Conservation (phyloP, 2,329 filamentous ascomycete species). For the Penicillium sp. region DNA sequence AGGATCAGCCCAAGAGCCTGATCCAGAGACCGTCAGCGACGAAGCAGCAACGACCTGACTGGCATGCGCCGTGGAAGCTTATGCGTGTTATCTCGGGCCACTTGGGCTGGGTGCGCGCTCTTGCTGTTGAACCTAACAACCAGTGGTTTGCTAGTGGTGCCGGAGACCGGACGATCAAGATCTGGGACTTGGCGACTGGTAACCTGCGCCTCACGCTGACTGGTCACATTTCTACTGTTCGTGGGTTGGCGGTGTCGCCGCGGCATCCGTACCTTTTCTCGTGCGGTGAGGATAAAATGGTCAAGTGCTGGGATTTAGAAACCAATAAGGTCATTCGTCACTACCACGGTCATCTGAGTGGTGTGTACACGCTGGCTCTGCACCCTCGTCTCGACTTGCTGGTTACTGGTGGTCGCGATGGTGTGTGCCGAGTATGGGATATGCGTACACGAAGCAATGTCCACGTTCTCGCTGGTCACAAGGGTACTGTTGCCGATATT, state of each 20-base stretch:
- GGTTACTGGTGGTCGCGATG: conserved; percentile 91
- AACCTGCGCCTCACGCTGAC: conserved; percentile 82
- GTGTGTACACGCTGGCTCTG: conserved; percentile 89
- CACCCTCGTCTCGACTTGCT: conserved; percentile 94
- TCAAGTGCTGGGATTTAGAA: conserved; percentile 99
- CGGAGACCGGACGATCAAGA: conserved; percentile 95
- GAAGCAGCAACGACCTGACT: conserved; percentile 76
- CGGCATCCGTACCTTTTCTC: conserved; percentile 96
- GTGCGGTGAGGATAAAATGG: conserved; percentile 99
- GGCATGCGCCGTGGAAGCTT: conserved; percentile 98
- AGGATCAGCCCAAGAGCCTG: conserved; percentile 58
- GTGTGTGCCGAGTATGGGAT: conserved; percentile 94
- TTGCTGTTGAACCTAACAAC: conserved; percentile 94
- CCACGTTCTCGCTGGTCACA: conserved; percentile 89
- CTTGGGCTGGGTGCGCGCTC: conserved; percentile 85
- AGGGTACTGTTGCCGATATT: conserved; percentile 82
- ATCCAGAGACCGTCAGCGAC: conserved; percentile 63
- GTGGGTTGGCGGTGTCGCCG: conserved; percentile 87
- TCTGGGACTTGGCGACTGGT: conserved; percentile 93
- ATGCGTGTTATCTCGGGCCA: conserved; percentile 97
- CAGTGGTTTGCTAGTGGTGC: conserved; percentile 97
- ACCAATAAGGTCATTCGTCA: conserved; percentile 99
- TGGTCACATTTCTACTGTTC: conserved; percentile 90
- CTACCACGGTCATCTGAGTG: conserved; percentile 95
- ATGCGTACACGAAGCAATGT: conserved; percentile 97